Base-by-base conservation (phyloP, 1,284 basidiomycete species). In the Schizophyllum commune region DNA sequence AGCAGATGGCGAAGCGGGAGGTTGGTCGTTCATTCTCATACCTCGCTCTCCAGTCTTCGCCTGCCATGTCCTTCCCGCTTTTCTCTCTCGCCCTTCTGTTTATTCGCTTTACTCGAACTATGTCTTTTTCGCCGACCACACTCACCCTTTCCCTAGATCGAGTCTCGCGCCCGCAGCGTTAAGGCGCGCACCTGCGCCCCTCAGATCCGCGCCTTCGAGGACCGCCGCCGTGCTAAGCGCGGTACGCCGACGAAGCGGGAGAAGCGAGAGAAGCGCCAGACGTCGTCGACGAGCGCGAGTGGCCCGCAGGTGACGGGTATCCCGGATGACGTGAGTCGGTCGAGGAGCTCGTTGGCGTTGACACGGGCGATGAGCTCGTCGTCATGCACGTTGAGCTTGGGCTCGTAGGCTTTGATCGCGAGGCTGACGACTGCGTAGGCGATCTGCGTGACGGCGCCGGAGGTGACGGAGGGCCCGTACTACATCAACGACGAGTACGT, bases 401-500 rank as follows among this genome's bases (percentile, higher is more conserved):
- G 27, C 27, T 27, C 27, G 27, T 27, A 27, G 27, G 27, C 27
- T 27, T 27, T 27, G 27, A 27, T 3, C 27, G 27, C 39, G 3
- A 17, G 17, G 39, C 39, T 47, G 39, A 47, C 39, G 39, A 11
- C 17, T 17, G 3, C 8, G 9, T 8, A 47, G 39, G 39, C 62
- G 5, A 66, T 60, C 33, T 64, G 61, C 34, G 61, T 63, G 32
- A 59, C 62, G 52, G 63, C 65, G 2, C 66, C 66, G 13, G 66
- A 67, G 59, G 62, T 61, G 5, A 27, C 53, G 15, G 53, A 55
- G 53, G 53, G 27, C 3, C 27, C 53, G 20, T 81, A 80, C 70
- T 80, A 79, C 66, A 77, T 79, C 69, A 71, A 69, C 60, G 69
- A 71, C 58, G 76, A 82, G 68, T 75, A 75, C 32, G 73, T 83